Conservation (phyloP, 257 asterid species). For the Jacaranda copaia region DNA sequence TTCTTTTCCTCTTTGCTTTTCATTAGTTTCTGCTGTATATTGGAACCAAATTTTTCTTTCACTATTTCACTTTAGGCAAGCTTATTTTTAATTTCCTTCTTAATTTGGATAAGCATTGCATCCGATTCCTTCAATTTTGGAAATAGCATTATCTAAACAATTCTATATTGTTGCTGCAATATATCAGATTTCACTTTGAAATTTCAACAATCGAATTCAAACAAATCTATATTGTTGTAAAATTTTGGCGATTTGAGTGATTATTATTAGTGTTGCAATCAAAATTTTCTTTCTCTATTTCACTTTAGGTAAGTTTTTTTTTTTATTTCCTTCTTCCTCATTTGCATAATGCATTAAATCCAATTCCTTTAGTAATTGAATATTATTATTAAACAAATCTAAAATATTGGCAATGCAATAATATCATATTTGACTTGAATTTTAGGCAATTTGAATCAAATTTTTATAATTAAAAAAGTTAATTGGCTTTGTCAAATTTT, state of each 20-base stretch:
- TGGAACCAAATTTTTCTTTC: background rate
- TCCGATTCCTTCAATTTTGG: background rate
- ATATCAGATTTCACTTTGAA: background rate
- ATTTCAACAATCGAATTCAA: background rate
- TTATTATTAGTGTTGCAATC: too few species aligned
- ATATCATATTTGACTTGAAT: background rate
- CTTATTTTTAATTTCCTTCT: background rate
- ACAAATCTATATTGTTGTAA: too few species aligned
- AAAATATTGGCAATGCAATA: background rate
- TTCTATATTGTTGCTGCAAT: background rate
- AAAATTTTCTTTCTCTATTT: background rate
- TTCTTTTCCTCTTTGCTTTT: too few species aligned
- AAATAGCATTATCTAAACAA: background rate
- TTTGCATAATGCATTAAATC: background rate
- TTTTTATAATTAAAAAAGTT: background rate
- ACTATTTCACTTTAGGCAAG: background rate
- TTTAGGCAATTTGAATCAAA: too few species aligned
- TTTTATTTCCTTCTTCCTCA: background rate
- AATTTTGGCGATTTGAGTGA: too few species aligned
- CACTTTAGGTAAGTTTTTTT: background rate
- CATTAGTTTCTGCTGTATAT: too few species aligned
- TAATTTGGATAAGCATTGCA: background rate
- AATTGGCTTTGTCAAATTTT: background rate
- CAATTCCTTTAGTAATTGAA: background rate
- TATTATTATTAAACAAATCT: background rate